phyloP scores from a whole-genome alignment of 2,329 filamentous ascomycete genomes.

The Pseudonectria buxi region DNA sequence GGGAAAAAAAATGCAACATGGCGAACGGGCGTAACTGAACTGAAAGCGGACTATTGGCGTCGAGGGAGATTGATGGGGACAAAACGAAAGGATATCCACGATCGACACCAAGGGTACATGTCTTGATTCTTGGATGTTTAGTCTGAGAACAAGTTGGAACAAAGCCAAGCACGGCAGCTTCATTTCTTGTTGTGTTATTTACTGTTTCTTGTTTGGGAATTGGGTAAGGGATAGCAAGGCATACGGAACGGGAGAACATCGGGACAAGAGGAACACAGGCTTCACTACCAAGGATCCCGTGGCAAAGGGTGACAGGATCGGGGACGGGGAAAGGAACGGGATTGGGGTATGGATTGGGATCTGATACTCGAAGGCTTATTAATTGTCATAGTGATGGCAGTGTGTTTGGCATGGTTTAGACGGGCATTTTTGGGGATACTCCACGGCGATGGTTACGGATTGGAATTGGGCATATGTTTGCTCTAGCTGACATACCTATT shows the following conservation, averaged over 20 bases:
- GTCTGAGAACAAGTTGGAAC: no score
- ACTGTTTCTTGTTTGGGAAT: slow-evolving; percentile 7
- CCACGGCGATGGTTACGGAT: slow-evolving; percentile 3
- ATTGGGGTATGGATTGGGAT: background rate
- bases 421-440: slow-evolving; percentile 2
- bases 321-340: slow-evolving; percentile 4
- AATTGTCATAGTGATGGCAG: no score
- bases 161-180: no score
- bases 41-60: slow-evolving; percentile 15
- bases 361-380: background rate
- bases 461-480: slow-evolving; percentile 1
- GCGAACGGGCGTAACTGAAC: slow-evolving; percentile 11
- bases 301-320: no score
- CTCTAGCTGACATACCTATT: background rate
- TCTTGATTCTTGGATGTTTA: no score
- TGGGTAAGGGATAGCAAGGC: slow-evolving; percentile 7
- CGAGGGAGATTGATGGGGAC: slow-evolving; percentile 7
- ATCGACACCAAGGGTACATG: no score
- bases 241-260: slow-evolving; percentile 16
- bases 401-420: slow-evolving; percentile 8
- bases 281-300: slow-evolving; percentile 11
- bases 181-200: no score
- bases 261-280: slow-evolving; percentile 9
- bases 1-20: background rate
- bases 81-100: slow-evolving; percentile 6